Conservation (phyloP, 2,329 filamentous ascomycete genomes). For the Colletotrichum falcatum region DNA sequence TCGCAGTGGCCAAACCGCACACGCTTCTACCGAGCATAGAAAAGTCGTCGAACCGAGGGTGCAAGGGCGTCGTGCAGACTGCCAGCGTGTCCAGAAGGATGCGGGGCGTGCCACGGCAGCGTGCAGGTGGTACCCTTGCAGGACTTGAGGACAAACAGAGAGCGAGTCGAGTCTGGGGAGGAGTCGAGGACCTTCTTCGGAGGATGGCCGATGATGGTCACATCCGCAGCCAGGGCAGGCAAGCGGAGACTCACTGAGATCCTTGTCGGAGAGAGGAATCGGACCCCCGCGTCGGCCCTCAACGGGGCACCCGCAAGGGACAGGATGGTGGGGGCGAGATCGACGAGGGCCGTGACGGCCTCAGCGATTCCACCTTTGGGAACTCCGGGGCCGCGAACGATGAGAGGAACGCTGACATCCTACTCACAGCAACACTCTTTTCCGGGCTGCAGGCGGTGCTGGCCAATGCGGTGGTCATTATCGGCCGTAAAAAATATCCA, state of each 20-base stretch:
- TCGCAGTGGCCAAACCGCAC: constrained; percentile 67
- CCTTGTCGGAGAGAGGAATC: constrained; percentile 52
- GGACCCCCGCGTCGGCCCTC: constrained; percentile 59
- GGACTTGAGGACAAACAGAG: constrained; percentile 69
- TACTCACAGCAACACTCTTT: constrained; percentile 65
- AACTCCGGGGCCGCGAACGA: constrained; percentile 62
- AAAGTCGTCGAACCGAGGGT: constrained; percentile 61
- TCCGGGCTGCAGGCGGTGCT: constrained; percentile 64
- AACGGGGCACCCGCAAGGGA: constrained; percentile 50
- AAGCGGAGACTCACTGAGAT: constrained; percentile 39
- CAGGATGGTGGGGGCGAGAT: constrained; percentile 67
- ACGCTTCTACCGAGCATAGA: constrained; percentile 61
- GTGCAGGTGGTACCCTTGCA: constrained; percentile 66
- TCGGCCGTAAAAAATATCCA: constrained; percentile 66
- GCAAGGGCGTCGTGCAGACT: constrained; percentile 63
- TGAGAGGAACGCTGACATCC: constrained; percentile 64
- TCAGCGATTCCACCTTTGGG: constrained; percentile 51
- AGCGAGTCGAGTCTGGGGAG: constrained; percentile 68
- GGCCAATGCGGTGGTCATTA: constrained; percentile 66
- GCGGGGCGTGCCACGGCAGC: constrained; percentile 66
- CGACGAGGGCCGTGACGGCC: constrained; percentile 62
- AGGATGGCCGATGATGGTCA: constrained; percentile 49
- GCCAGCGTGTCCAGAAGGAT: constrained; percentile 63
- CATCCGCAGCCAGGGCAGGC: constrained; percentile 32
- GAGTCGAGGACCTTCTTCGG: constrained; percentile 58